Evolutionary conservation across 2,329 filamentous ascomycete species (phyloP).

Genomic region (Dactylonectria macrodidyma): DNA sequence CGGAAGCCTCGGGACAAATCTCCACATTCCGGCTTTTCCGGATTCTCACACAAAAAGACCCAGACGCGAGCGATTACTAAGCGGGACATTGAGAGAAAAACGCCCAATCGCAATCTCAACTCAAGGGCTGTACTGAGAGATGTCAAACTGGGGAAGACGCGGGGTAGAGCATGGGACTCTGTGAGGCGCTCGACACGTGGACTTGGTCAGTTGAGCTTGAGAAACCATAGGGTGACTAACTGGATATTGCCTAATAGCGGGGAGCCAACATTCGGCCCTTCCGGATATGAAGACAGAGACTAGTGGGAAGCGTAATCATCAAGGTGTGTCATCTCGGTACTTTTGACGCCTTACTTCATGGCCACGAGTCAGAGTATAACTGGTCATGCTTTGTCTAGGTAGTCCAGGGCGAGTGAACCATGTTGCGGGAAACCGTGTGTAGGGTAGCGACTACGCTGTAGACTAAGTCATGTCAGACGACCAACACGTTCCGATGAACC

Average conservation of each 20-base stretch:
- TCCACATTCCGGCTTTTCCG: conserved; percentile 29
- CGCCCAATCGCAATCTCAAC: not conserved
- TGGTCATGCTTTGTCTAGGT: not conserved
- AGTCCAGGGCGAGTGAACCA: too few species aligned
- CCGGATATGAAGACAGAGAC: not conserved
- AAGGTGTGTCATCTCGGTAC: not conserved
- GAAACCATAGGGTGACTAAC: not conserved
- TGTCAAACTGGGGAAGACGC: conserved; percentile 19
- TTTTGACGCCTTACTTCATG: not conserved
- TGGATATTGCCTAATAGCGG: not conserved
- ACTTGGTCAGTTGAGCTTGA: not conserved
- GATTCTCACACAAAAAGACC: too few species aligned
- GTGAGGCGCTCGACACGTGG: not conserved
- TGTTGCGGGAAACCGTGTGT: too few species aligned
- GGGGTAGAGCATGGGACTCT: conserved; percentile 5
- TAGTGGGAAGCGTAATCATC: not conserved
- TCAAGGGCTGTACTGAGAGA: not conserved
- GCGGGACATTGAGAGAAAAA: not conserved
- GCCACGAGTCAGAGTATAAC: not conserved
- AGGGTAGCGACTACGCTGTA: too few species aligned
- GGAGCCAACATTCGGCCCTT: not conserved
- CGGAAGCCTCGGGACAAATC: conserved; percentile 1
- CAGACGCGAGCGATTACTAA: not conserved
- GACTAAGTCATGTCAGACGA: too few species aligned
- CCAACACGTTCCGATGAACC: too few species aligned